Base-by-base conservation (phyloP, 345 rosid species). In the Gossypium raimondii region DNA sequence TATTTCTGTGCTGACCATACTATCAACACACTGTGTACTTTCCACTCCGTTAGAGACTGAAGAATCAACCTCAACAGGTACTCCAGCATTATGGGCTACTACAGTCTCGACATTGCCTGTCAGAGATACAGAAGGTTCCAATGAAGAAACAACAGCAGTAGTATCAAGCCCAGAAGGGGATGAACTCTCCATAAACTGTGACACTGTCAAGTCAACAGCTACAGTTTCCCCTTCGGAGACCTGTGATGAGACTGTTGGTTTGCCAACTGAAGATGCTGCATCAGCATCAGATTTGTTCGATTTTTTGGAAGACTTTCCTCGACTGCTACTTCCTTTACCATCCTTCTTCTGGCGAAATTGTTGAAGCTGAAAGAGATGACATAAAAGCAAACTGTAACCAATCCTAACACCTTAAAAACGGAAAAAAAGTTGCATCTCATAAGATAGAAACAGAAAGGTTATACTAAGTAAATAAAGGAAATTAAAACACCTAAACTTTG, bases 341-440 rank as follows among this genome's bases (percentile, higher is more conserved):
- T 91, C 97, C 83, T 91, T 94, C 87, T 89, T 95, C 82, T 93
- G 96, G 72, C 99, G 97, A 84, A 77, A 95, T 74, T 91, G 97
- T 84, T 95, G 98, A 87, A 95, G 92, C 99, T 95, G 90, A 77
- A 78, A 71, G 13, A 52, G 16, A 62, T 44, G 52, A 44, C n/a
- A 3, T 63, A 76, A 22, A 70, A 9, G 80, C 29, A 83, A 52
- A 77, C 22, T 22, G 75, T 34, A 60, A 59, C 16, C 34, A 55
- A 75, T 25, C 59, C 25, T 11, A 64, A 64, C 65, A 48, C 10
- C 27, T 34, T 29, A 8, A 14, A 50, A 68, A 45, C 1, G n/a
- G 14, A 59, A n/a, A 67, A 68, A 29, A 25, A 20, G 22, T 8
- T 0, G 45, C n/a, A 67, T 70, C 34, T 17, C 14, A 44, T 14